Evolutionary conservation across 306 rosid genomes (phyloP).

Genomic region (Prinsepia uniflora): DNA sequence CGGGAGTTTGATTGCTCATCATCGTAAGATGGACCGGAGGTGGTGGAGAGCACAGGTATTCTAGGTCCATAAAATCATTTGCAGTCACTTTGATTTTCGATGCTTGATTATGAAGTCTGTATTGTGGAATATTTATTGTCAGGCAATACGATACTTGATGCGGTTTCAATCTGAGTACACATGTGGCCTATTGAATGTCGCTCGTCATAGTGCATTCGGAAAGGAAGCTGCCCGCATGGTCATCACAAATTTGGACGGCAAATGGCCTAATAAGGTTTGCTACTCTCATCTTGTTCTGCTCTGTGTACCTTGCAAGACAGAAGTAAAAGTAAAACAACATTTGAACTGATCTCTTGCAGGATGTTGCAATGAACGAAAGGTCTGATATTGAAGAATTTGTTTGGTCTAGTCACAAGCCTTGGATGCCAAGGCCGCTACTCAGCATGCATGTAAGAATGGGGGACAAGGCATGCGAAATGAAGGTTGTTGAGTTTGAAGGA

Average conservation of each 20-base stretch:
- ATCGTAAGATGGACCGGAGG: slow-evolving; percentile 80
- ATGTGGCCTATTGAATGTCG: slow-evolving; percentile 67
- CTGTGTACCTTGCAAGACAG: slow-evolving; percentile 16
- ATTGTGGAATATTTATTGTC: slow-evolving; percentile 9
- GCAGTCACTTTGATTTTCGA: background rate
- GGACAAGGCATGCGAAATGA: slow-evolving; percentile 93
- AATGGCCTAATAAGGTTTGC: slow-evolving; percentile 71
- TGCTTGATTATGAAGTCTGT: too few species aligned
- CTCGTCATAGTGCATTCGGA: slow-evolving; percentile 81
- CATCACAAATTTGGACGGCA: slow-evolving; percentile 37
- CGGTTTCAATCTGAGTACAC: slow-evolving; percentile 81
- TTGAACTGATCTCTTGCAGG: slow-evolving; percentile 26
- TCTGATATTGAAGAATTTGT: slow-evolving; percentile 74
- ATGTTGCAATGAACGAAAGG: slow-evolving; percentile 16
- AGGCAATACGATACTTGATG: slow-evolving; percentile 91
- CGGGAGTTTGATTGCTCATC: slow-evolving; percentile 69
- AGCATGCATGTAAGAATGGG: slow-evolving; percentile 95
- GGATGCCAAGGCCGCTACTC: slow-evolving; percentile 82
- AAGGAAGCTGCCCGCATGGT: slow-evolving; percentile 73
- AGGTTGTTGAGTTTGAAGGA: slow-evolving; percentile 60
- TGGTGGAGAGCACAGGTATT: slow-evolving; percentile 99
- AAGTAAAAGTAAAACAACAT: background rate
- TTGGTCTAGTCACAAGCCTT: slow-evolving; percentile 84
- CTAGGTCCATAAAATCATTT: background rate
- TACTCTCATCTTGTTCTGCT: slow-evolving; percentile 6